Percentiles rank a stretch among this genome's conserved stretches.
Evolutionary conservation across 768 basidiomycete genomes (phyloP).

Genomic region (Macrolepiota albuminosa): DNA sequence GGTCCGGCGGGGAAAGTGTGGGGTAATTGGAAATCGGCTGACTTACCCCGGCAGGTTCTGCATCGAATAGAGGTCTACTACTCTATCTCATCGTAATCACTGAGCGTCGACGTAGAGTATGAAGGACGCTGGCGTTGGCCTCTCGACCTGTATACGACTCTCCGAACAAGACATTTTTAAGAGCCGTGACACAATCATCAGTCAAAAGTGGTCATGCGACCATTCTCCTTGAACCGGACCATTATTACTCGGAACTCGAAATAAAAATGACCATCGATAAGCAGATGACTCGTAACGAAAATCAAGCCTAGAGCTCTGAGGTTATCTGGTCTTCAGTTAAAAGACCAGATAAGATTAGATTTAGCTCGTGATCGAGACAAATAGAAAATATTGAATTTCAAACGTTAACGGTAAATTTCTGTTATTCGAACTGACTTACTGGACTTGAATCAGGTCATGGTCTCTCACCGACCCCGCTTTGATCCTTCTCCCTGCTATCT

Average conservation of each 20-base stretch:
- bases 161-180: not conserved
- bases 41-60: not conserved
- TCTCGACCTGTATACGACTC: not conserved
- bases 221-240: not conserved
- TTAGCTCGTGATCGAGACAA: not conserved
- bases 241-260: not conserved
- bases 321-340: not conserved
- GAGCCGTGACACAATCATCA: not conserved
- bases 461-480: constrained; percentile 15
- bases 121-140: no score
- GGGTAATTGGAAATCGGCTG: constrained; percentile 12
- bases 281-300: not conserved
- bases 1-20: constrained; percentile 16
- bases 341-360: not conserved
- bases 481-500: constrained; percentile 13
- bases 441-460: not conserved
- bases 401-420: not conserved
- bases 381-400: not conserved
- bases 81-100: not conserved
- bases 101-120: not conserved
- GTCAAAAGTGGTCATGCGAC: not conserved
- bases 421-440: not conserved
- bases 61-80: not conserved
- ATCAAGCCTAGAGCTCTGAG: not conserved
- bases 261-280: not conserved